phyloP scores from a whole-genome alignment of 345 rosid species.

The Euphorbia pulcherrima region DNA sequence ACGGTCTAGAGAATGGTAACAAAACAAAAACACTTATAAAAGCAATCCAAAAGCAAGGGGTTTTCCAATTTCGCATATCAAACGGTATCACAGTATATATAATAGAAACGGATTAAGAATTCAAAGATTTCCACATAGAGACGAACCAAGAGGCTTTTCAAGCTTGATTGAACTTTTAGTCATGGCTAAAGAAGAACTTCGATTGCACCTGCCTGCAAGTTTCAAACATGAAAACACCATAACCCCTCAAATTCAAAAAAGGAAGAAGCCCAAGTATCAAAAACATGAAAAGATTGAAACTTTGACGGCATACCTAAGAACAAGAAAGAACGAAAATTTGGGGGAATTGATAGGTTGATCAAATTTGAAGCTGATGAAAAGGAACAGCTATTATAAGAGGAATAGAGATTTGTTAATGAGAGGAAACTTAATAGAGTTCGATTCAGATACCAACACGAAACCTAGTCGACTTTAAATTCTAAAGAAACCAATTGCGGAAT shows the following conservation, averaged over 20 bases:
- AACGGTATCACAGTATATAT: background rate
- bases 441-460: constrained; percentile 34
- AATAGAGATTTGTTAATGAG: background rate
- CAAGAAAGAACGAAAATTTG: constrained; percentile 7
- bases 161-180: constrained; percentile 63
- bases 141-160: constrained; percentile 66
- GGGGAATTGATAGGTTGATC: constrained; percentile 19
- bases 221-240: constrained; percentile 48
- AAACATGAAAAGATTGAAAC: background rate
- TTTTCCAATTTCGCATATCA: background rate
- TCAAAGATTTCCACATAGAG: constrained; percentile 1
- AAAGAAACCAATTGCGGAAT: background rate
- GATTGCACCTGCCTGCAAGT: constrained; percentile 35
- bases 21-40: background rate
- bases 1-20: background rate
- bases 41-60: background rate
- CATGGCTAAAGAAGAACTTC: constrained; percentile 35
- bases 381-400: constrained; percentile 15
- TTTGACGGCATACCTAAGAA: constrained; percentile 36
- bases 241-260: constrained; percentile 14
- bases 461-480: background rate
- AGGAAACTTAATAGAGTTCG: constrained; percentile 22
- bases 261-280: background rate
- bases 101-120: no score
- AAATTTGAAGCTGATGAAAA: background rate